Conservation (phyloP, 441 rosid genomes). For the Corymbia citriodora region DNA sequence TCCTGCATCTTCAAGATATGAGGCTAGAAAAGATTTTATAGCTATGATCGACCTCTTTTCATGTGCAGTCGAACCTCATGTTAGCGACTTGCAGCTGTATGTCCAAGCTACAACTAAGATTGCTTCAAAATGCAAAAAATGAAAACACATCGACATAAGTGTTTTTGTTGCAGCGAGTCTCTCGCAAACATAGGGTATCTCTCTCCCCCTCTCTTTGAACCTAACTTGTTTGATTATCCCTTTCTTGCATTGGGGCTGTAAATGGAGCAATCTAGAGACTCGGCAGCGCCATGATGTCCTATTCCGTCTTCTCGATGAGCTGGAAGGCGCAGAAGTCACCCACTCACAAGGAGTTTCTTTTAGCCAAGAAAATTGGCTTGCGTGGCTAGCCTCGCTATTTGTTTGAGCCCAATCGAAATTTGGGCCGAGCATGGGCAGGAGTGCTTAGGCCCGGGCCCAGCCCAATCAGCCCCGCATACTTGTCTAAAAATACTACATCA, state of each 20-base stretch:
- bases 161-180: neutral
- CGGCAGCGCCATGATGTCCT: no score
- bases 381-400: no score
- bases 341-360: no score
- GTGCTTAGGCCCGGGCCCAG: rapidly evolving
- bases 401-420: no score
- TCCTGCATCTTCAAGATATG: neutral
- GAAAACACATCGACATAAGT: neutral
- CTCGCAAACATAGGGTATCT: neutral
- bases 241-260: no score
- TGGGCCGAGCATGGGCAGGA: neutral
- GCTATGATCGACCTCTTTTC: neutral
- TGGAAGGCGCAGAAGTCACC: no score
- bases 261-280: no score
- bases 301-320: no score
- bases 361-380: no score
- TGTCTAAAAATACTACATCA: neutral
- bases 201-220: no score
- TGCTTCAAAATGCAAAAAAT: neutral
- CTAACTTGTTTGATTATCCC: no score
- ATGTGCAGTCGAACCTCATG: neutral
- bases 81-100: neutral
- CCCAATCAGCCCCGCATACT: neutral
- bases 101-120: neutral
- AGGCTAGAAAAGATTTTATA: neutral